Percentiles rank a stretch among this genome's conserved stretches.
Evolutionary conservation across 805 yeast genomes (phyloP).

Genomic region (Sungouiella thailandica): DNA sequence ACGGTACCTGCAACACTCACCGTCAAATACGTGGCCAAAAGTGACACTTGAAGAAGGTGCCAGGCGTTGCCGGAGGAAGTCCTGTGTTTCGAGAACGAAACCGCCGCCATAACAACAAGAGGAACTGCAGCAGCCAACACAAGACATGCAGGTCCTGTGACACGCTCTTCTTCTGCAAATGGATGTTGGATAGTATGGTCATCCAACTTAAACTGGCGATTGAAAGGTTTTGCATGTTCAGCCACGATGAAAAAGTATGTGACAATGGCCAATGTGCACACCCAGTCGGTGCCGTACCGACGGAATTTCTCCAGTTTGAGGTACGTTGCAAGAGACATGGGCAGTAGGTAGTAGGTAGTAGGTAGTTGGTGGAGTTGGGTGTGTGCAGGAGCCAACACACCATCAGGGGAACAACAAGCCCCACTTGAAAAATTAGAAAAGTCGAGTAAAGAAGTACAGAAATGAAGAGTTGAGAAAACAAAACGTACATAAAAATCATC

Average conservation of each 20-base stretch:
- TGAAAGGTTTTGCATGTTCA: slow-evolving; percentile 30
- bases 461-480: too few species aligned
- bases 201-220: slow-evolving; percentile 28
- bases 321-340: slow-evolving; percentile 12
- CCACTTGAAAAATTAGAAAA: too few species aligned
- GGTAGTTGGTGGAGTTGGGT: too few species aligned
- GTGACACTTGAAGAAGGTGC: slow-evolving; percentile 24
- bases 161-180: slow-evolving; percentile 27
- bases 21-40: slow-evolving; percentile 26
- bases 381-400: too few species aligned
- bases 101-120: slow-evolving; percentile 13
- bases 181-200: slow-evolving; percentile 34
- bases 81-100: slow-evolving; percentile 8
- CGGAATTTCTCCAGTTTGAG: slow-evolving; percentile 16
- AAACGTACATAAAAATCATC: too few species aligned
- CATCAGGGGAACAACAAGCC: too few species aligned
- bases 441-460: too few species aligned
- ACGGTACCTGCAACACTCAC: slow-evolving; percentile 27
- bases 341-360: not conserved
- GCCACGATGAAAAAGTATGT: slow-evolving; percentile 26
- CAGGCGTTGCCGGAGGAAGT: slow-evolving; percentile 7
- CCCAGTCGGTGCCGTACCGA: slow-evolving; percentile 29
- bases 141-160: slow-evolving; percentile 23
- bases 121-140: slow-evolving; percentile 25
- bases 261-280: slow-evolving; percentile 18